Percentiles rank a stretch among this genome's conserved stretches.
phyloP scores from a whole-genome alignment of 345 rosid species.

The Eucalyptus cloeziana region DNA sequence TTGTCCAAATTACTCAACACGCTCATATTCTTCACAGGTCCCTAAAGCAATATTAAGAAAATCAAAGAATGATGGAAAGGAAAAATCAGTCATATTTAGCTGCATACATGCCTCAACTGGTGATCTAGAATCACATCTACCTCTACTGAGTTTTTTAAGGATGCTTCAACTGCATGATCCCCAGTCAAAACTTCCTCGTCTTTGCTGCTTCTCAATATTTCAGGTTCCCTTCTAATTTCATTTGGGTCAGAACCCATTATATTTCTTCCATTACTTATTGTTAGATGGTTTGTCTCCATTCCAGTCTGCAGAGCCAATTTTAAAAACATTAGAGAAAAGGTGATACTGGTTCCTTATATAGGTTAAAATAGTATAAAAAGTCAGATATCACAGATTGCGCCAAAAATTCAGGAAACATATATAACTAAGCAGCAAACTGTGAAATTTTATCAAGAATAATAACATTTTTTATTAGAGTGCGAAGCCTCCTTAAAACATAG shows the following conservation, averaged over 20 bases:
- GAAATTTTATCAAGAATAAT: background rate
- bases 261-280: background rate
- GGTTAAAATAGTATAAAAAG: background rate
- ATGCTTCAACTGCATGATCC: constrained; percentile 16
- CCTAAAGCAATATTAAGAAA: constrained; percentile 17
- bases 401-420: background rate
- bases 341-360: background rate
- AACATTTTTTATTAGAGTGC: background rate
- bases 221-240: constrained; percentile 3
- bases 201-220: constrained; percentile 4
- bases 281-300: background rate
- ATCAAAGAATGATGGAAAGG: background rate
- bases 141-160: constrained; percentile 17
- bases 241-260: background rate
- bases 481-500: background rate
- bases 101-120: background rate
- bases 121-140: constrained; percentile 9
- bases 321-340: background rate
- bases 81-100: background rate
- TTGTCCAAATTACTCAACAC: constrained; percentile 19
- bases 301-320: background rate
- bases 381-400: background rate
- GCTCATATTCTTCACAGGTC: constrained; percentile 16
- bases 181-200: constrained; percentile 10
- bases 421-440: background rate